Conservation (phyloP, 305 asterid genomes). For the Fraxinus nigra region DNA sequence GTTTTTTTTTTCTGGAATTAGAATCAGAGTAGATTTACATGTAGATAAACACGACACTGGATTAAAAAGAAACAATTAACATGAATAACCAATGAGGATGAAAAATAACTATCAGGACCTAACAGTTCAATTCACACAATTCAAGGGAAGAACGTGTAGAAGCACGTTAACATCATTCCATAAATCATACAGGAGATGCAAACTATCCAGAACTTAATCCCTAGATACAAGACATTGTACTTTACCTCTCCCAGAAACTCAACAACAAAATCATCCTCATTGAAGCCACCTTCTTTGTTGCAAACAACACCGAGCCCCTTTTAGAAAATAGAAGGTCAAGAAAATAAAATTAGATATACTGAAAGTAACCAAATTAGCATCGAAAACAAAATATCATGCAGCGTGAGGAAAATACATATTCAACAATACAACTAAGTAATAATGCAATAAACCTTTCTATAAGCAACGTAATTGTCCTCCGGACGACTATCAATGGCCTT, state of each 20-base stretch:
- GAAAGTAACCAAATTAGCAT: constrained; percentile 6
- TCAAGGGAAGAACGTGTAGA: neutral
- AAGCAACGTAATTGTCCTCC: constrained; percentile 90
- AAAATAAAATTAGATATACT: constrained; percentile 15
- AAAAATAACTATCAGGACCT: neutral
- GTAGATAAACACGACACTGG: neutral
- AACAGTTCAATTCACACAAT: constrained; percentile 8
- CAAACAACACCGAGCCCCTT: constrained; percentile 99
- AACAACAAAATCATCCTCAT: constrained; percentile 91
- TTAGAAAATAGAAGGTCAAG: constrained; percentile 21
- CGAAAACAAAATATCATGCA: constrained; percentile 4
- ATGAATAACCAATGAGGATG: neutral
- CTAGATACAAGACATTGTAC: neutral
- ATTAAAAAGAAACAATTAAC: neutral
- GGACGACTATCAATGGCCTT: constrained; percentile 84
- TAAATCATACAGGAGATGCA: neutral
- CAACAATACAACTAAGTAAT: constrained; percentile 1
- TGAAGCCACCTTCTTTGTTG: constrained; percentile 90
- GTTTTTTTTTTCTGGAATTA: neutral
- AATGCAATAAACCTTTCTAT: constrained; percentile 73
- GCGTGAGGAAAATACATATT: constrained; percentile 1
- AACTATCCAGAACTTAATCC: neutral
- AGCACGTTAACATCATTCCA: neutral
- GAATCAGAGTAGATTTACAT: neutral
- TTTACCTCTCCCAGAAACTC: constrained; percentile 99